phyloP scores from a whole-genome alignment of 2,329 filamentous ascomycete species.

The Colletotrichum orbiculare region DNA sequence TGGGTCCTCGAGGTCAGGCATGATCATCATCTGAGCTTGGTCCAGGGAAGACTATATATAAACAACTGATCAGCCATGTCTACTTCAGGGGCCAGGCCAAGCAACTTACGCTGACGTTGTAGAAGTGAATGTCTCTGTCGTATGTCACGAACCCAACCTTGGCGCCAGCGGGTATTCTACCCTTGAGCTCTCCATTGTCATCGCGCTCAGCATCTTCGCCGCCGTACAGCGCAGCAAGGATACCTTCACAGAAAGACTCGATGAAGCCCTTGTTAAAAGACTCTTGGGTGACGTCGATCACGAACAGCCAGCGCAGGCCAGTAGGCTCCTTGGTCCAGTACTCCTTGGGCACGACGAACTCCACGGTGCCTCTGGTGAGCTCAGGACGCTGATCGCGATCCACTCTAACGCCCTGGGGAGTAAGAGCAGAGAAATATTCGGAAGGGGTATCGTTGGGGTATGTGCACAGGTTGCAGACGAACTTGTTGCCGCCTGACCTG shows the following conservation, averaged over 20 bases:
- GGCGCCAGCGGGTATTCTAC: constrained; percentile 77
- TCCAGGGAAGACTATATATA: constrained; percentile 73
- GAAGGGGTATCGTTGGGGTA: constrained; percentile 94
- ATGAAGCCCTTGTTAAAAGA: constrained; percentile 91
- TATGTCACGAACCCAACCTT: constrained; percentile 96
- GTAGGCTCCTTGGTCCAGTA: constrained; percentile 98
- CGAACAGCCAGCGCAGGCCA: constrained; percentile 86
- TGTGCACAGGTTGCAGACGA: constrained; percentile 97
- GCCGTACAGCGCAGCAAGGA: constrained; percentile 86
- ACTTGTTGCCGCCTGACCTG: constrained; percentile 91
- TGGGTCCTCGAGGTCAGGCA: constrained; percentile 96
- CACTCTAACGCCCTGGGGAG: constrained; percentile 85
- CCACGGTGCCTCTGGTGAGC: constrained; percentile 89
- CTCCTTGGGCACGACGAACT: constrained; percentile 97
- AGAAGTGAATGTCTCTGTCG: constrained; percentile 97
- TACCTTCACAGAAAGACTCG: constrained; percentile 89
- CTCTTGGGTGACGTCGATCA: constrained; percentile 94
- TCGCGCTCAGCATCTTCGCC: constrained; percentile 66
- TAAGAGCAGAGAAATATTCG: constrained; percentile 94
- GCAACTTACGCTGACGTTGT: constrained; percentile 85
- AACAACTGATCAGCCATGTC: constrained; percentile 1
- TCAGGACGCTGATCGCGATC: constrained; percentile 92
- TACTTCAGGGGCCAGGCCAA: background rate
- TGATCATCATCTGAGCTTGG: constrained; percentile 96
- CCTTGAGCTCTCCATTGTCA: constrained; percentile 63